Evolutionary conservation across 495 filamentous ascomycete species (phyloP), one percentile per base, ranked within the genome.

Genomic region (Daldinia concentrica): DNA sequence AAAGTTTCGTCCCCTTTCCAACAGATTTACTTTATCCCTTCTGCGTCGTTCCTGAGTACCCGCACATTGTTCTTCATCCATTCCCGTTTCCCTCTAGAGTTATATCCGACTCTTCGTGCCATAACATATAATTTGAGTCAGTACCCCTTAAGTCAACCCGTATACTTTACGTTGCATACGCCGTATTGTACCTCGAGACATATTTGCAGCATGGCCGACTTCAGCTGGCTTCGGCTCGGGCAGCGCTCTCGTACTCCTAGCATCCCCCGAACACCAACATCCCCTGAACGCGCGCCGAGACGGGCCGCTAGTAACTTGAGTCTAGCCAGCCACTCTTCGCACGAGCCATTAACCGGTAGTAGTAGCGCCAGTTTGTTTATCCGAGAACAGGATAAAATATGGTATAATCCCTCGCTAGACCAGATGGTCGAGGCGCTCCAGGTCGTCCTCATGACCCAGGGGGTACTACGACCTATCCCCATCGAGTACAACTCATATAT

Each of bases 351-450:
- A 5, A 55, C 26, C 1, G n/a, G 22, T 11, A 58, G 37, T 15
- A 57, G 32, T 26, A 15, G 57, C 29, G 36, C 60, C 22, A 37
- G 56, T 29, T 36, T 67, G 4, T 29, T 75, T 54, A 37, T 74
- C 12, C 74, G 72, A 11, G 59, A 72, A 27, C 57, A 77, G n/a
- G 74, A 78, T 14, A 66, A 65, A 22, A 64, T 76, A n/a, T 82
- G 82, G 80, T 74, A 82, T 26, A 81, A 80, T 11, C 81, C 80
- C 14, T 81, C 69, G 6, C 50, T 83, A 19, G 71, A 80, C 43
- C 79, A 81, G 77, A 81, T 84, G 80, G 80, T 79, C 15, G 82
- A 84, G 74, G 62, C 75, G 0, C 52, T 85, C 30, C 73, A 79
- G 57, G 78, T 77, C 4, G 68, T 43, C 6, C 75, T 84, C 65